These are phyloP conservation scores for Exserohilum turcica DNA, from an alignment of 2,329 filamentous ascomycete species.

Conservation along the genomic window DNA sequence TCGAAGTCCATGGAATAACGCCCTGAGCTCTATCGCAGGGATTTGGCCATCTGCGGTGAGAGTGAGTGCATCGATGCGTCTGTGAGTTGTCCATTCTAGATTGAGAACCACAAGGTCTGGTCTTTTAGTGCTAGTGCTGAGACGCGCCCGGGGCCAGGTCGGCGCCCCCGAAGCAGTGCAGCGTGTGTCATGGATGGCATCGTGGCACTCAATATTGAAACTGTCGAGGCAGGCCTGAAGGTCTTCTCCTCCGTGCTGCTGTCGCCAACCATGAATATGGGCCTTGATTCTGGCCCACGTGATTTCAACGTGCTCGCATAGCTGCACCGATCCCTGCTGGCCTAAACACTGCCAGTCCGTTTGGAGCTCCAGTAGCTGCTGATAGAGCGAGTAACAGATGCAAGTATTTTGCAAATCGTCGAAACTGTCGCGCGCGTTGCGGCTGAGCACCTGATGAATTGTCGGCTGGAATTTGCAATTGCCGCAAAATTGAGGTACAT, in stretches of 20 bases:
- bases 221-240: constrained; percentile 21
- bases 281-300: constrained; percentile 25
- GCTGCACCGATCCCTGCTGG: constrained; percentile 22
- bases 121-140: constrained; percentile 5
- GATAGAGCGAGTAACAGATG: background rate
- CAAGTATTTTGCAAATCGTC: background rate
- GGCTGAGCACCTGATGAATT: background rate
- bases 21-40: constrained; percentile 21
- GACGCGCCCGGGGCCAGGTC: constrained; percentile 26
- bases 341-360: constrained; percentile 16
- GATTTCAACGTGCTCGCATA: constrained; percentile 24
- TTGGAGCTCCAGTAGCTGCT: background rate
- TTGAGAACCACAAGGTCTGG: constrained; percentile 22
- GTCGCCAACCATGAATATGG: constrained; percentile 22
- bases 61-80: constrained; percentile 21
- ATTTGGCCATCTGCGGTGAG: constrained; percentile 24
- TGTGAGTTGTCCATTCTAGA: constrained; percentile 26
- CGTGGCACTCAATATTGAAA: constrained; percentile 25
- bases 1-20: constrained; percentile 14
- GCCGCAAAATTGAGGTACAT: background rate
- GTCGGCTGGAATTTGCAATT: background rate
- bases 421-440: background rate
- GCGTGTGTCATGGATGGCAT: constrained; percentile 26
- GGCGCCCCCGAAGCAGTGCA: constrained; percentile 22
- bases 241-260: constrained; percentile 17